phyloP scores from a whole-genome alignment of 1,139 yeast genomes.

The Candida neerlandica region DNA sequence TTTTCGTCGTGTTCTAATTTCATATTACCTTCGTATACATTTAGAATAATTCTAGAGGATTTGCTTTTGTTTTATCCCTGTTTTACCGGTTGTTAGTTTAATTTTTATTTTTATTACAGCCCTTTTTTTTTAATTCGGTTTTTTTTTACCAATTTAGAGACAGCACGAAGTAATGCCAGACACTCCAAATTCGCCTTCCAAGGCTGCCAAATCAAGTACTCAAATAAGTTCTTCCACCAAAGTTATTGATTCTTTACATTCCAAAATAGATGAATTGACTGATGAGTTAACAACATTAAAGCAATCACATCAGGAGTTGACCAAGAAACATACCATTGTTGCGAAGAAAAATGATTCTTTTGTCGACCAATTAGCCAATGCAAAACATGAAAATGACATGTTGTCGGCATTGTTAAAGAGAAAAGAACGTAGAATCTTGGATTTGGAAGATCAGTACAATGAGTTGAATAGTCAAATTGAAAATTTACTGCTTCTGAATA shows the following conservation, averaged over 20 bases:
- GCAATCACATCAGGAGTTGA: constrained; percentile 38
- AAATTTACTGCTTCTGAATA: constrained; percentile 46
- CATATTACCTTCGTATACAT: too few relatives aligned
- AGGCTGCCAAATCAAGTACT: neutral
- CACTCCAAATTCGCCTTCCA: constrained; percentile 4
- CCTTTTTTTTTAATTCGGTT: neutral
- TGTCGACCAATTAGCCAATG: constrained; percentile 67
- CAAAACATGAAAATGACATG: constrained; percentile 73
- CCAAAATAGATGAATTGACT: constrained; percentile 54
- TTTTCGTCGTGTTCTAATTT: too few relatives aligned
- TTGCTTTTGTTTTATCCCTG: too few relatives aligned
- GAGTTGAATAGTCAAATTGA: constrained; percentile 49
- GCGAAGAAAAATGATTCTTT: constrained; percentile 58
- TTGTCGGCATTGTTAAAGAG: constrained; percentile 62
- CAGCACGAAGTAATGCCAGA: neutral
- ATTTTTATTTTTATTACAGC: neutral
- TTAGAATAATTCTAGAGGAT: too few relatives aligned
- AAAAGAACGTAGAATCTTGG: constrained; percentile 64
- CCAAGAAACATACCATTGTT: constrained; percentile 50
- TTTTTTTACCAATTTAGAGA: neutral
- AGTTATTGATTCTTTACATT: constrained; percentile 61
- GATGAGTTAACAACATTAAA: constrained; percentile 51
- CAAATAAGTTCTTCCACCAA: constrained; percentile 13
- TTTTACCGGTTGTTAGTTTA: neutral
- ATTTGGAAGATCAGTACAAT: constrained; percentile 58